Conservation (phyloP, 208 protist species). For the Porcisia hertigi region DNA sequence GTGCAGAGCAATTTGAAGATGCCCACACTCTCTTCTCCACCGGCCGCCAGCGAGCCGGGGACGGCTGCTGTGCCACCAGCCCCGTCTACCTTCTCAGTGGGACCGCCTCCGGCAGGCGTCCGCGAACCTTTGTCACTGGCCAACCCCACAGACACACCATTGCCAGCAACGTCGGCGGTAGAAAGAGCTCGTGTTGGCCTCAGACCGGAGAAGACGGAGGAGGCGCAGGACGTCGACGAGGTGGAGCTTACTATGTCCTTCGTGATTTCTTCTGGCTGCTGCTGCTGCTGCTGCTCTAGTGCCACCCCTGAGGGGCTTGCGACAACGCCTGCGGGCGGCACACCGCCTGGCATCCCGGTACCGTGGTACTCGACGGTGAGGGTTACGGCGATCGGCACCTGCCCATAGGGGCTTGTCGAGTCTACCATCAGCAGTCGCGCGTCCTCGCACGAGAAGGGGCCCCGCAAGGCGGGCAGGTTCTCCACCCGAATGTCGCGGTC, state of each 20-base stretch:
- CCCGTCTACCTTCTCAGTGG: background rate
- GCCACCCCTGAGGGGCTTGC: background rate
- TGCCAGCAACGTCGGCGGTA: constrained; percentile 16
- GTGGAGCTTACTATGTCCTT: constrained; percentile 9
- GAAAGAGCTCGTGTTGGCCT: constrained; percentile 19
- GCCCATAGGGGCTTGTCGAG: constrained; percentile 74
- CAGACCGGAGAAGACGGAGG: background rate
- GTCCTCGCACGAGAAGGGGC: constrained; percentile 87
- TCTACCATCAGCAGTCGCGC: constrained; percentile 86
- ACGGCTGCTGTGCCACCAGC: background rate
- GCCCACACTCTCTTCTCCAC: constrained; percentile 22
- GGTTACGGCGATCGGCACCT: constrained; percentile 71
- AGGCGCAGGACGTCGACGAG: constrained; percentile 5
- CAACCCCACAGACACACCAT: background rate
- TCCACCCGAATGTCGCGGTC: constrained; percentile 82
- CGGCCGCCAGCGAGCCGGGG: background rate
- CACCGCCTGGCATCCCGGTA: constrained; percentile 29
- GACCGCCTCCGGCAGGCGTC: background rate
- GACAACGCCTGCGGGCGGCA: constrained; percentile 1
- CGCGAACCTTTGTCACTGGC: background rate
- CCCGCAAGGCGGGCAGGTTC: constrained; percentile 77
- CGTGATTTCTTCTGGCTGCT: constrained; percentile 30
- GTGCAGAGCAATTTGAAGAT: constrained; percentile 83
- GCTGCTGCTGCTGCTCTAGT: background rate
- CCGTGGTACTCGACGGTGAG: constrained; percentile 81